These are phyloP conservation scores for Gonium pectorale DNA, from an alignment of 139 green algal genomes.

Conservation along the genomic window DNA sequence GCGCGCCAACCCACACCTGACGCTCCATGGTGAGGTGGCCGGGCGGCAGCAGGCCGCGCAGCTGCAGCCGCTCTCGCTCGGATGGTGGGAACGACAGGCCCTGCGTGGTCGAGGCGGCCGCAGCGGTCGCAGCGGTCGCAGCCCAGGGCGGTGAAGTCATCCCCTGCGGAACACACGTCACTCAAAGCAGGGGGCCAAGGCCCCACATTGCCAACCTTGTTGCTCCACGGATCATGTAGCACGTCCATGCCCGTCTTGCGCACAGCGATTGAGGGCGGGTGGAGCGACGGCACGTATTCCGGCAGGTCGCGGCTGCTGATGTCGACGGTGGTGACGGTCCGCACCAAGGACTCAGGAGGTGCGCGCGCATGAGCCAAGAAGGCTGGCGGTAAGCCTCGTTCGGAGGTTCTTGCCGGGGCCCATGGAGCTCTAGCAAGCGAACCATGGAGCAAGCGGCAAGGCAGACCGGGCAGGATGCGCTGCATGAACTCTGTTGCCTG, in stretches of 20 bases:
- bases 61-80: conserved; percentile 87
- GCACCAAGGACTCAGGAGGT: too few relatives aligned
- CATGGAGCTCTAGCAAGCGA: too few relatives aligned
- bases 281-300: neutral
- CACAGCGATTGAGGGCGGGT: conserved; percentile 7
- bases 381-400: too few relatives aligned
- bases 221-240: conserved; percentile 71
- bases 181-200: neutral
- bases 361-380: too few relatives aligned
- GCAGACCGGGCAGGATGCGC: too few relatives aligned
- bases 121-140: neutral
- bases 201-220: conserved; percentile 66
- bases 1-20: conserved; percentile 56
- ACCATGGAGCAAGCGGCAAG: too few relatives aligned
- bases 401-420: too few relatives aligned
- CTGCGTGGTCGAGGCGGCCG: conserved; percentile 53
- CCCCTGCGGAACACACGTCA: neutral
- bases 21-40: conserved; percentile 64
- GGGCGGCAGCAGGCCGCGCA: conserved; percentile 90
- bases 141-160: neutral
- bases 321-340: too few relatives aligned
- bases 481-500: too few relatives aligned
- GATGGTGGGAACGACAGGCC: conserved; percentile 82
- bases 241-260: conserved; percentile 65
- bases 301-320: neutral